Evolutionary conservation across 495 filamentous ascomycete genomes (phyloP).

Genomic region (Penicillium daleae): DNA sequence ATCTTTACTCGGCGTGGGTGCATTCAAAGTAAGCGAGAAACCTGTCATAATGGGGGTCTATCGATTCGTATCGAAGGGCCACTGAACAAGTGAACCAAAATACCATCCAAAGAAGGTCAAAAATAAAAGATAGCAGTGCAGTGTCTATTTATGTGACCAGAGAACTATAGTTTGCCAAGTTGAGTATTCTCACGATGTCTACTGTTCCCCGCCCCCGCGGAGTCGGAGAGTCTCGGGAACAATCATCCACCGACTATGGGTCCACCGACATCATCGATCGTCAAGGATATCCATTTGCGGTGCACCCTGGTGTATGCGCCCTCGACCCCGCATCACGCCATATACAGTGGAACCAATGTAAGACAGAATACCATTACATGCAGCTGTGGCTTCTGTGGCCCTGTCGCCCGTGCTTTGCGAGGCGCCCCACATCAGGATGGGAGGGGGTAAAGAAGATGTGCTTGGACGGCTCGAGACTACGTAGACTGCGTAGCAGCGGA

Average conservation of each 20-base stretch:
- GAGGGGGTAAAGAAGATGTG: neutral
- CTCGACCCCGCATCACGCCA: constrained; percentile 35
- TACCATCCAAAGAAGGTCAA: neutral
- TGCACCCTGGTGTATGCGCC: constrained; percentile 10
- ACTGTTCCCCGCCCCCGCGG: neutral
- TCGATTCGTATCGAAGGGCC: neutral
- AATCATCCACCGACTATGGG: constrained; percentile 24
- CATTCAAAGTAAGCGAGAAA: neutral
- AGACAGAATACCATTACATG: constrained; percentile 7
- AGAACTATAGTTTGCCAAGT: constrained; percentile 5
- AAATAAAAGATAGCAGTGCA: neutral
- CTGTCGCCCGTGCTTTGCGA: neutral
- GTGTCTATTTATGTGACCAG: neutral
- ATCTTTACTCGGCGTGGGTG: neutral
- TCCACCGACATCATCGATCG: constrained; percentile 37
- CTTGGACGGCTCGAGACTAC: neutral
- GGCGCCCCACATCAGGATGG: neutral
- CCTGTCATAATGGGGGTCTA: neutral
- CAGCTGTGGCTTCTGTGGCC: neutral
- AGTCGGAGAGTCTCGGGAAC: constrained; percentile 10
- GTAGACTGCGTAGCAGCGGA: neutral
- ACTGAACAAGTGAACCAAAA: neutral
- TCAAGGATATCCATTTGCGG: constrained; percentile 15
- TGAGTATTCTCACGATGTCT: neutral
- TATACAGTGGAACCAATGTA: constrained; percentile 14